Base-by-base conservation (phyloP, 768 basidiomycete genomes). In the Suillus lakei region DNA sequence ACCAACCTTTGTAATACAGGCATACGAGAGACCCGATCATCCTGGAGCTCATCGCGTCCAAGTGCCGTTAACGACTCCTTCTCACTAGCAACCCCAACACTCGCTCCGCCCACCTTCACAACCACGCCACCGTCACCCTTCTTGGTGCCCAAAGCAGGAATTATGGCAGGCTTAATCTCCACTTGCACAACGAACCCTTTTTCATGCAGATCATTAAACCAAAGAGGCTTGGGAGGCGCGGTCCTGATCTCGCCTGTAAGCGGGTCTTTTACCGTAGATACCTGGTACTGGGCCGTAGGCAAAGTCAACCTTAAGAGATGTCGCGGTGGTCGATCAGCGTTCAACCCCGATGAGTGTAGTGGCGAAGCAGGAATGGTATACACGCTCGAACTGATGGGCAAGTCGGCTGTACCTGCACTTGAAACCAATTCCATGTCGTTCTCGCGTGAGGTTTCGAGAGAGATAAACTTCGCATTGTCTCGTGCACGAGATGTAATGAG, bases 321-420 rank as follows among this genome's bases (percentile, higher is more conserved):
- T 53, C 94, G 85, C 3, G 83, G 83, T 9, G 86, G 81, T 39
- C 77, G 76, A 66, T 84, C 83, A 21, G 76, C 73, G 64, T 87
- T 86, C 43, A 90, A 81, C 32, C 82, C 85, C 43, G 92, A 90
- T 26, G 93, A 92, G 70, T 92, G 92, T 64, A 93, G 78, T 13
- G 94, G 87, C 26, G 94, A 95, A 2, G 89, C 86, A 0, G 96
- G 94, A 61, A 97, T 84, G 0, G 90, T 91, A 73, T 92, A 85
- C 16, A 96, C 80, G 5, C 83, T 82, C 64, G 86, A 85, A 32
- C 76, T 74, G 67, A 92, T 79, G 18, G 88, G 92, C 34, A 88
- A 83, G 41, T 69, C 79, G 32, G 56, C 43, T 13, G 55, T 28
- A 36, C 28, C 26, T 30, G 61, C 38, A 51, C 46, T 58, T 55